These are phyloP conservation scores for Closterium sp. DNA, from an alignment of 139 green algal genomes.

Conservation along the genomic window DNA sequence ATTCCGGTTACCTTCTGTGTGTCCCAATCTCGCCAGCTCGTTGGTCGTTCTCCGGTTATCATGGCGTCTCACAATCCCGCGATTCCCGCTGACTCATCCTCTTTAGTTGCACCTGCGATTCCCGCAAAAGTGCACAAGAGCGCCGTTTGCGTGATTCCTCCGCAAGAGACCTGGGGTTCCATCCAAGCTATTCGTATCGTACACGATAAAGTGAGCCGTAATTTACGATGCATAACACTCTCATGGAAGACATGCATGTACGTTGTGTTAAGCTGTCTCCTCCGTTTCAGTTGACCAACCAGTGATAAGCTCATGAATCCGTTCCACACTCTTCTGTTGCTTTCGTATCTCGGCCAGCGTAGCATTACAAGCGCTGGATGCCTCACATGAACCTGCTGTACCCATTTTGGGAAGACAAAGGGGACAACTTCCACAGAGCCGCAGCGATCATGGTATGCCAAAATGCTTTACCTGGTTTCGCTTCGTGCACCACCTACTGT, in stretches of 20 bases:
- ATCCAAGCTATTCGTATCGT: conserved; percentile 64
- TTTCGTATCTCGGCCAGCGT: conserved; percentile 7
- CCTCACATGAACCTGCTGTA: conserved; percentile 82
- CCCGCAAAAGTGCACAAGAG: conserved; percentile 57
- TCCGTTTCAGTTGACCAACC: not conserved
- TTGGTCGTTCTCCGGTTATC: not conserved
- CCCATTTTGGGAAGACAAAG: conserved; percentile 63
- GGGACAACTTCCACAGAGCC: conserved; percentile 46
- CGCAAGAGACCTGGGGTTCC: conserved; percentile 25
- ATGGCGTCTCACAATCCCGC: not conserved
- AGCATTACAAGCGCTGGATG: conserved; percentile 60
- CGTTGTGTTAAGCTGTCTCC: not conserved
- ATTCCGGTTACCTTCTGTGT: not conserved
- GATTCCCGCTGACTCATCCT: not conserved
- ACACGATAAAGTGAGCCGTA: conserved; percentile 60
- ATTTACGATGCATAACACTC: not conserved
- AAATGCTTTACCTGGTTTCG: not conserved
- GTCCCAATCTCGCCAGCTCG: not conserved
- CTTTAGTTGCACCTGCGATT: not conserved
- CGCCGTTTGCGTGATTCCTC: conserved; percentile 62
- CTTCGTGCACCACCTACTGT: not conserved
- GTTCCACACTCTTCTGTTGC: not conserved
- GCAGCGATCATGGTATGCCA: not conserved
- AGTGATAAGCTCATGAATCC: not conserved
- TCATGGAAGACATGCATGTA: not conserved